phyloP scores from a whole-genome alignment of 305 asterid species.

The Salvia sclarea region DNA sequence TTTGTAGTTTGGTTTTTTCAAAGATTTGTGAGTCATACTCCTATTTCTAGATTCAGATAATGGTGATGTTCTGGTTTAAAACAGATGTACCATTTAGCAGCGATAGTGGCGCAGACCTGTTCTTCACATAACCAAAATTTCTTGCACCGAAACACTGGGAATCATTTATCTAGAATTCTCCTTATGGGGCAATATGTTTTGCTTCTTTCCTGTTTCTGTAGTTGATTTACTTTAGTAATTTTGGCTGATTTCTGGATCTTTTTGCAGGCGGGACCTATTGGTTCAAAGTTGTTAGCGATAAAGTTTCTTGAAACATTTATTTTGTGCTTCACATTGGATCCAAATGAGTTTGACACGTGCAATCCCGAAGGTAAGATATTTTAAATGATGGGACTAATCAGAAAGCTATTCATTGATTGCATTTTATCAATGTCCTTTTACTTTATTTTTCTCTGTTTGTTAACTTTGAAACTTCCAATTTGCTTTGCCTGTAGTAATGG shows the following conservation, averaged over 20 bases:
- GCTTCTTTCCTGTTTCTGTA: constrained; percentile 25
- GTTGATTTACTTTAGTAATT: constrained; percentile 23
- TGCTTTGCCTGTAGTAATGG: constrained; percentile 46
- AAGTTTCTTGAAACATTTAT: constrained; percentile 79
- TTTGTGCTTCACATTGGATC: constrained; percentile 65
- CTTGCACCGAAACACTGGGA: neutral
- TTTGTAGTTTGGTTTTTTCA: neutral
- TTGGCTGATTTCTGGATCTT: constrained; percentile 26
- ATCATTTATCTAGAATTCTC: constrained; percentile 4
- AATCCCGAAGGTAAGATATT: constrained; percentile 61
- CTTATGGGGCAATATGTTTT: constrained; percentile 20
- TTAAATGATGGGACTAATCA: constrained; percentile 21
- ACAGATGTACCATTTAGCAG: neutral
- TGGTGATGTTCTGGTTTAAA: constrained; percentile 6
- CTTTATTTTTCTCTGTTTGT: constrained; percentile 9
- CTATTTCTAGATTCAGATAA: constrained; percentile 20
- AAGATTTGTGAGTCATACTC: constrained; percentile 15
- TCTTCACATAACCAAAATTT: neutral
- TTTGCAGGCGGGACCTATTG: constrained; percentile 73
- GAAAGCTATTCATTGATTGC: constrained; percentile 22
- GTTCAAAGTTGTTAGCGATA: constrained; percentile 68
- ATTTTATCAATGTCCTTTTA: constrained; percentile 26
- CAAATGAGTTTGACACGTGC: constrained; percentile 56
- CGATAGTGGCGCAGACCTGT: neutral
- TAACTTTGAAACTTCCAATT: constrained; percentile 24